phyloP scores from a whole-genome alignment of 192 early-diverging fungal species.

The Linnemannia schmuckeri region DNA sequence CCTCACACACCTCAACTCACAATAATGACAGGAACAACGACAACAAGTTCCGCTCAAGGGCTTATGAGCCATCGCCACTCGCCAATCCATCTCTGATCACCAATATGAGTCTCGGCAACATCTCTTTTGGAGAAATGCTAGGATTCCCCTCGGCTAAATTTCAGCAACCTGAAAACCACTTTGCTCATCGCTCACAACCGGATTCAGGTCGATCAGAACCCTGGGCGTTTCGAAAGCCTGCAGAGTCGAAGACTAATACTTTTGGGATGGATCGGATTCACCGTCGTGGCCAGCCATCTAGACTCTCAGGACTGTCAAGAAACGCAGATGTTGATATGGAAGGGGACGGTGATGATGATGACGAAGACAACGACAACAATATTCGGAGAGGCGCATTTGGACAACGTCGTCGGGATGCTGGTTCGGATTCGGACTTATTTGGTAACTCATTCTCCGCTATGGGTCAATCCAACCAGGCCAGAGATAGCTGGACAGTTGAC shows the following conservation, averaged over 20 bases:
- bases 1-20: neutral
- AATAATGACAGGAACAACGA: neutral
- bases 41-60: slow-evolving; percentile 32
- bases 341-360: slow-evolving; percentile 27
- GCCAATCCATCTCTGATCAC: slow-evolving; percentile 40
- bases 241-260: neutral
- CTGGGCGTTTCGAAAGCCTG: slow-evolving; percentile 23
- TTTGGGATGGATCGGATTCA: neutral
- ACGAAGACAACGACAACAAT: slow-evolving; percentile 3
- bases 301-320: slow-evolving; percentile 10
- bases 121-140: slow-evolving; percentile 48
- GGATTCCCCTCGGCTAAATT: slow-evolving; percentile 52
- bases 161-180: slow-evolving; percentile 49
- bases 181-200: slow-evolving; percentile 30
- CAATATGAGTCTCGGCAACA: slow-evolving; percentile 40
- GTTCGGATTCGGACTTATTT: neutral
- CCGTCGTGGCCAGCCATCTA: neutral
- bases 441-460: neutral
- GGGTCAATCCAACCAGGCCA: neutral
- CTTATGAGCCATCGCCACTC: slow-evolving; percentile 49
- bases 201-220: neutral
- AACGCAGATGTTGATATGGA: slow-evolving; percentile 27
- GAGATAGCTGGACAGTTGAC: neutral
- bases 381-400: neutral
- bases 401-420: neutral